Conservation (phyloP, 768 basidiomycete genomes). For the Tulasnella sp. region DNA sequence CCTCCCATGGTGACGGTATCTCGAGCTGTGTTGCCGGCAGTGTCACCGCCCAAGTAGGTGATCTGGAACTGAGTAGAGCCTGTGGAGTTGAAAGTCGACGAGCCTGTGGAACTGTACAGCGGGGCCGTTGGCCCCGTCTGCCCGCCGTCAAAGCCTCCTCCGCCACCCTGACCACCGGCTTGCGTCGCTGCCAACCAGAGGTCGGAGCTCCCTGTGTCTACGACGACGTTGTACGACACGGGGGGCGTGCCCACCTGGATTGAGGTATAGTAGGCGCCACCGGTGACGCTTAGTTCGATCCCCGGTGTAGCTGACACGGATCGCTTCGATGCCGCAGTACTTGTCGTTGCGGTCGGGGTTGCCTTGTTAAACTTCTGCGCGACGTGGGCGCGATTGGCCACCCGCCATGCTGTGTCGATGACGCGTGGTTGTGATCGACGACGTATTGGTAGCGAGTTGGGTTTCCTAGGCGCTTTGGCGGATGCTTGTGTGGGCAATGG, state of each 20-base stretch:
- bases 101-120: not conserved
- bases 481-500: too few relatives aligned
- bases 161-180: not conserved
- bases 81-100: conserved; percentile 7
- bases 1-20: conserved; percentile 17
- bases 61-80: not conserved
- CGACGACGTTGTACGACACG: conserved; percentile 9
- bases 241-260: conserved; percentile 3
- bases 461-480: too few relatives aligned
- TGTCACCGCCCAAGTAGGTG: conserved; percentile 16
- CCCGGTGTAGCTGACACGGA: not conserved
- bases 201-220: conserved; percentile 17
- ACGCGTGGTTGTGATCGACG: not conserved
- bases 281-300: not conserved
- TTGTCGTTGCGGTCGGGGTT: too few relatives aligned
- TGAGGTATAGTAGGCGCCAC: not conserved
- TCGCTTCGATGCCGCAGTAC: not conserved
- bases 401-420: not conserved
- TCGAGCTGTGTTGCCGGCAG: conserved; percentile 14
- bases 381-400: not conserved
- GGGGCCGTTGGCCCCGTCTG: not conserved
- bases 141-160: too few relatives aligned
- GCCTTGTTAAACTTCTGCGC: not conserved
- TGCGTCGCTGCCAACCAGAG: conserved; percentile 11
- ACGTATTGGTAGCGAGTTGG: too few relatives aligned